A percentile compares a stretch with the other conserved stretches of the same genome.
Evolutionary conservation across 2,329 filamentous ascomycete species (phyloP).

Genomic region (Penicillium janthinellum): DNA sequence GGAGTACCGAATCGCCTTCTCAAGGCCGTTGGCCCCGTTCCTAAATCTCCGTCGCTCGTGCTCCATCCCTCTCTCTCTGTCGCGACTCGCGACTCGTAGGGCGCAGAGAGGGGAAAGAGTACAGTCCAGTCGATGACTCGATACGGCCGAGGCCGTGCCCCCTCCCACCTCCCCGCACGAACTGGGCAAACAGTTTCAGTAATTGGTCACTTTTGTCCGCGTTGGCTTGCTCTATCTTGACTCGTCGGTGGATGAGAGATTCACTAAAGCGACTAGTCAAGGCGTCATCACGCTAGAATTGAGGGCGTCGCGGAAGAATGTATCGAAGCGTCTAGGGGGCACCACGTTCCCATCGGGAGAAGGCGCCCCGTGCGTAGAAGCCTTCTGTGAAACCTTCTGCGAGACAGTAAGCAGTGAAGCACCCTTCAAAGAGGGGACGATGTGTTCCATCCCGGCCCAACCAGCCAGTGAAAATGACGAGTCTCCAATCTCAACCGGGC

Average conservation of each 20-base stretch:
- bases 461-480: background rate
- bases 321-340: background rate
- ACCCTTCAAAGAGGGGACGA: background rate
- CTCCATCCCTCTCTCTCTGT: background rate
- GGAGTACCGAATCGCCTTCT: background rate
- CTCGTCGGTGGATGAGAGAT: background rate
- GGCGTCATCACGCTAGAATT: background rate
- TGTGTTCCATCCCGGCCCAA: background rate
- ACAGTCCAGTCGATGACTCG: background rate
- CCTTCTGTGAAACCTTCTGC: background rate
- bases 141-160: background rate
- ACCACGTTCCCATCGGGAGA: background rate
- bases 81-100: no score
- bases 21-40: background rate
- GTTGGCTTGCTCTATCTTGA: background rate
- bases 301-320: background rate
- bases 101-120: no score
- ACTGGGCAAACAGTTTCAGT: background rate
- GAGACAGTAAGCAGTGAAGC: no score
- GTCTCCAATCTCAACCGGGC: background rate
- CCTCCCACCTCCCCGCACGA: background rate
- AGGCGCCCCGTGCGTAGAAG: slow-evolving; percentile 4
- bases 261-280: background rate
- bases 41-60: background rate
- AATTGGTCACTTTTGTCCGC: background rate